These are phyloP conservation scores for Pseudoscleropodium purum DNA, from an alignment of 225 moss, liverwort and hornwort genomes.

Conservation along the genomic window DNA sequence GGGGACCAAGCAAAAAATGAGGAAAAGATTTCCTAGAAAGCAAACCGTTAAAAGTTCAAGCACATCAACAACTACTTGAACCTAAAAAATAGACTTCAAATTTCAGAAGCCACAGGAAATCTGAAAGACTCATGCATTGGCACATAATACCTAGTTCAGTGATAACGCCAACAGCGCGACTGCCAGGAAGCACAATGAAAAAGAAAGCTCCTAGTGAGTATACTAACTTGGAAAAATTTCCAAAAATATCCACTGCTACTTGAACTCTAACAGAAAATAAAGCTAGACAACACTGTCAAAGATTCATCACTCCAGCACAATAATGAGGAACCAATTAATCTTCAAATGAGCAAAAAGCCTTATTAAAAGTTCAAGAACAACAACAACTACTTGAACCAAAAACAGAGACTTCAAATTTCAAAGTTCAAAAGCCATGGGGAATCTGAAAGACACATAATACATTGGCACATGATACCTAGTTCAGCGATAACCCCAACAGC, in stretches of 20 bases:
- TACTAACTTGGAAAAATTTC: not conserved
- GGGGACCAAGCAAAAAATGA: not conserved
- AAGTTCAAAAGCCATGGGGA: not conserved
- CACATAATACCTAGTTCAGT: too few relatives aligned
- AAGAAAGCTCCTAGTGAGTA: not conserved
- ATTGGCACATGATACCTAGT: not conserved
- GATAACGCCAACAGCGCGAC: too few relatives aligned
- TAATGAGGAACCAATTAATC: too few relatives aligned
- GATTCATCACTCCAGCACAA: too few relatives aligned
- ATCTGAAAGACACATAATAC: not conserved
- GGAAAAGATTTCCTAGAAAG: not conserved
- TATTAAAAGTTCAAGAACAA: too few relatives aligned
- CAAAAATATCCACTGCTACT: not conserved
- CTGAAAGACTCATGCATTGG: not conserved
- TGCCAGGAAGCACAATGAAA: not conserved
- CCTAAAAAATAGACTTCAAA: not conserved
- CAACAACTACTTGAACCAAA: too few relatives aligned
- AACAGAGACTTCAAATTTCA: not conserved
- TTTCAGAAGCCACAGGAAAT: not conserved
- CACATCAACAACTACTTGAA: not conserved
- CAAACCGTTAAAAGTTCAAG: not conserved
- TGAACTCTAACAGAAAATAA: not conserved
- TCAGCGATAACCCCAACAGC: conserved; percentile 45
- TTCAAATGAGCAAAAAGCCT: too few relatives aligned
- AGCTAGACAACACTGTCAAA: too few relatives aligned